Percentiles rank a stretch among this genome's conserved stretches.
Evolutionary conservation across 805 yeast species (phyloP).

Genomic region (Pichia ethanolica): DNA sequence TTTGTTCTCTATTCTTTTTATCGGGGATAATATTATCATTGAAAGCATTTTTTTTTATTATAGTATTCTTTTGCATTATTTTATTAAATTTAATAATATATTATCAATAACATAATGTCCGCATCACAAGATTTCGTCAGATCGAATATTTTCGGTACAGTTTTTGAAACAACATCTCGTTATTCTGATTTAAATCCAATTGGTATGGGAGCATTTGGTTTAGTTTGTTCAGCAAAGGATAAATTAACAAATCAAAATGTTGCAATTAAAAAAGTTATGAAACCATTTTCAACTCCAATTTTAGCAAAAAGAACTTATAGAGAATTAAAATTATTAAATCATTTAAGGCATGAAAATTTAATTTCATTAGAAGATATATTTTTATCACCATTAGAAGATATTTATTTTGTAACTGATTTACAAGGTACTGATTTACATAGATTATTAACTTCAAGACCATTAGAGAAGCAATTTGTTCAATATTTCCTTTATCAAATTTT

Average conservation of each 20-base stretch:
- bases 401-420: conserved; percentile 90
- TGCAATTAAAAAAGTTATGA: conserved; percentile 96
- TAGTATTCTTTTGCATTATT: too few relatives aligned
- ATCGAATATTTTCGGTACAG: conserved; percentile 92
- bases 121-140: conserved; percentile 41
- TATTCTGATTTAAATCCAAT: conserved; percentile 93
- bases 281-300: conserved; percentile 91
- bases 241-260: conserved; percentile 85
- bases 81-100: not conserved
- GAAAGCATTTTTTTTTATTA: too few relatives aligned
- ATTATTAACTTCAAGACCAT: conserved; percentile 82
- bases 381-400: conserved; percentile 90
- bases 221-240: conserved; percentile 94
- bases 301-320: conserved; percentile 95
- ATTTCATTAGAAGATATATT: conserved; percentile 91
- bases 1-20: too few relatives aligned
- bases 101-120: conserved; percentile 9
- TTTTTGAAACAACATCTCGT: conserved; percentile 84
- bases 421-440: conserved; percentile 96
- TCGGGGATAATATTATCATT: too few relatives aligned
- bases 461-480: conserved; percentile 94
- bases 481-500: conserved; percentile 92
- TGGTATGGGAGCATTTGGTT: conserved; percentile 99
- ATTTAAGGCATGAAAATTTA: conserved; percentile 87
- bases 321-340: conserved; percentile 88